phyloP scores from a whole-genome alignment of 306 rosid genomes.

The Fragaria vesca region DNA sequence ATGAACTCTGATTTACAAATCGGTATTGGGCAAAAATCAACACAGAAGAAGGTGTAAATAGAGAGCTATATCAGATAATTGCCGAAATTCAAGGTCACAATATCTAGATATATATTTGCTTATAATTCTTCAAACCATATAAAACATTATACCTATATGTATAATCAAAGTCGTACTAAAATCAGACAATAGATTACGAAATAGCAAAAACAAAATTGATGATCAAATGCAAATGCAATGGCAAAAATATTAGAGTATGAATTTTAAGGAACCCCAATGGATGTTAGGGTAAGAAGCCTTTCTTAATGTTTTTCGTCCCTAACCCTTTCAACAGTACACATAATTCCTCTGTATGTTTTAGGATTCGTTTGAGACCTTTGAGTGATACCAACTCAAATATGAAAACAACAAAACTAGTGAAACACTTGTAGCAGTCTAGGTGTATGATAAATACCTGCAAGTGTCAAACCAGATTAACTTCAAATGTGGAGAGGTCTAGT shows the following conservation, averaged over 20 bases:
- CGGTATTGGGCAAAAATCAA: background rate
- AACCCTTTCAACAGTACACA: background rate
- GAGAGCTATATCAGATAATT: background rate
- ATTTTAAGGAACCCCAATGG: background rate
- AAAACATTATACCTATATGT: background rate
- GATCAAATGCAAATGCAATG: background rate
- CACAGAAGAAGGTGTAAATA: background rate
- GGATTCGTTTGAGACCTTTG: background rate
- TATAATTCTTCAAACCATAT: background rate
- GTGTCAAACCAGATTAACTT: conserved; percentile 52
- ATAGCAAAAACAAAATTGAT: background rate
- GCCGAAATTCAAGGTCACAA: background rate
- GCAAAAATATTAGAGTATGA: background rate
- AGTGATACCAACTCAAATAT: background rate
- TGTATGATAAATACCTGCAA: conserved; percentile 37
- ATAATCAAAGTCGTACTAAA: background rate
- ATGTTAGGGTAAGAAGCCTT: background rate
- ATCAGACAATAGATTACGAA: background rate
- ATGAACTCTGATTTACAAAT: background rate
- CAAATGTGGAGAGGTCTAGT: conserved; percentile 39
- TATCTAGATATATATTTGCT: background rate
- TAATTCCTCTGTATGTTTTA: background rate
- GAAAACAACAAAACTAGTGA: conserved; percentile 1
- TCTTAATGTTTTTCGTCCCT: background rate
- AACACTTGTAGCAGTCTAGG: conserved; percentile 8